Evolutionary conservation across 352 stramenopile species (phyloP), one percentile per base, ranked within the genome.

Genomic region (Phytopythium oedochilum): DNA sequence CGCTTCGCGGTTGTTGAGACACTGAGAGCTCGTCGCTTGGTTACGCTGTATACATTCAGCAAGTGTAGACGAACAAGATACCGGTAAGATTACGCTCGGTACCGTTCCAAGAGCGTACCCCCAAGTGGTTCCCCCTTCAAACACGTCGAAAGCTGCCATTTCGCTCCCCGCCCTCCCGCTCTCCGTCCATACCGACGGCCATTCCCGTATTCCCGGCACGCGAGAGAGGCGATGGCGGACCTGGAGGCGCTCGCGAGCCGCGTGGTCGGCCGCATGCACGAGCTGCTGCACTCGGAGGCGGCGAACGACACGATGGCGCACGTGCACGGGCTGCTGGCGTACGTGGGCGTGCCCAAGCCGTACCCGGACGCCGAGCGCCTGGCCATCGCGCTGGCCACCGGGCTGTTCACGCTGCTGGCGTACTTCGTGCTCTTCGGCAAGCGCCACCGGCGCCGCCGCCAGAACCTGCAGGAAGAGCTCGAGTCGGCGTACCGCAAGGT

Each of bases 361-460:
- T 95, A 95, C 46, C 85, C 85, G 53, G 85, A 95, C 52, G 85
- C 85, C 12, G 85, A 95, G 66, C 85, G 85, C 0, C 65, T 92
- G 29, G 83, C 83, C 34, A 95, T 95, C 59, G 84, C 85, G 36
- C 40, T 95, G 20, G 70, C 84, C 20, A 95, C 85, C 0, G 83
- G 82, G 9, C 57, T 91, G 39, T 91, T 91, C 51, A 95, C 85
- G 60, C 57, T 95, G 49, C 54, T 95, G 38, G 74, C 76, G 31
- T 95, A 95, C 71, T 95, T 93, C 69, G 75, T 95, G 66, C 78
- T 95, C 14, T 95, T 93, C 56, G 85, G 85, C 50, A 93, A 93
- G 61, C 85, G 85, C 57, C 85, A 95, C 47, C 85, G 81, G 42
- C 70, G 76, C 29, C 72, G 81, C 36, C 71, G 85, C 55, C 63